Evolutionary conservation across 202 grass and related monocot species (phyloP).

Genomic region (Setaria viridis): DNA sequence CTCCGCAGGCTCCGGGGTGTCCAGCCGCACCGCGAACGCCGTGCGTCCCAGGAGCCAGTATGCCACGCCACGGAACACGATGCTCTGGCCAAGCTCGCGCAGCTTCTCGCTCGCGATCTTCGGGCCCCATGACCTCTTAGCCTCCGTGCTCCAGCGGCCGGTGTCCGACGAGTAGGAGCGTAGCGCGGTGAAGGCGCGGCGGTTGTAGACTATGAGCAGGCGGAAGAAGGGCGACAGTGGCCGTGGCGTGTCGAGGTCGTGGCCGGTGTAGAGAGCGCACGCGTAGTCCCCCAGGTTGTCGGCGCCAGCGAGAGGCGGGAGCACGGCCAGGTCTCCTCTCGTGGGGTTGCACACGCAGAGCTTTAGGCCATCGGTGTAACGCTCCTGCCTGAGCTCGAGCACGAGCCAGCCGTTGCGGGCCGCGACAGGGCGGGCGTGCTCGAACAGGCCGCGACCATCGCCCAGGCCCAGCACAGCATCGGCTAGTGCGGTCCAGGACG

Average conservation of each 20-base stretch:
- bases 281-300: background rate
- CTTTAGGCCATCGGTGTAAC: background rate
- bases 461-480: background rate
- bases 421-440: background rate
- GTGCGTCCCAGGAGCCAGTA: background rate
- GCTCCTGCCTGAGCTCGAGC: background rate
- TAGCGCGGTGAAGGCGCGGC: background rate
- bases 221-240: background rate
- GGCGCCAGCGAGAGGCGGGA: background rate
- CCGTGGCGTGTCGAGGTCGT: background rate
- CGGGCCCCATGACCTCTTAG: background rate
- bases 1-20: background rate
- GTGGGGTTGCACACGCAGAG: slow-evolving; percentile 45
- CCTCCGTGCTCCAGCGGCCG: background rate
- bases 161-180: background rate
- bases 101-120: background rate
- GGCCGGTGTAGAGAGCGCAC: background rate
- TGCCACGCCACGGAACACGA: slow-evolving; percentile 12
- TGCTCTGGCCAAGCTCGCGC: background rate
- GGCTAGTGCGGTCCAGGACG: background rate
- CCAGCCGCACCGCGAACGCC: slow-evolving; percentile 9
- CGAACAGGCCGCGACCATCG: background rate
- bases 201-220: slow-evolving; percentile 40
- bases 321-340: background rate
- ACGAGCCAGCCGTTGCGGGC: background rate